A percentile compares a stretch with the other conserved stretches of the same genome.
phyloP scores from a whole-genome alignment of 345 rosid genomes.

The Erucastrum elatum region DNA sequence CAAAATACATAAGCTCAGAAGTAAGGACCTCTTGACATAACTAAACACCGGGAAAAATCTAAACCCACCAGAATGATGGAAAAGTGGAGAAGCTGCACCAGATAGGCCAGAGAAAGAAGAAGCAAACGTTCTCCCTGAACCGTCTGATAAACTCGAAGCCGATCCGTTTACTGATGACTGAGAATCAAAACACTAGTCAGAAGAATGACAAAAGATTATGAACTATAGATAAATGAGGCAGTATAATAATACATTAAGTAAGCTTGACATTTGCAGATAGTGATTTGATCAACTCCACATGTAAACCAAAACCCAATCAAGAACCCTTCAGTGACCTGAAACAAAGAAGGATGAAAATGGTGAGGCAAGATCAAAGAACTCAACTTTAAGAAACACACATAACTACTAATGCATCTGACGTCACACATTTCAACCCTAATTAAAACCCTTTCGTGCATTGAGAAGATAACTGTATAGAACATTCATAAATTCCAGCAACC shows the following conservation, averaged over 20 bases:
- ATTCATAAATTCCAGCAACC: neutral
- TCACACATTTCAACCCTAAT: constrained; percentile 1
- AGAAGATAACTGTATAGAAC: neutral
- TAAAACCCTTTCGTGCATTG: neutral
- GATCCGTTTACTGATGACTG: constrained; percentile 89
- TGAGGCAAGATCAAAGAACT: neutral
- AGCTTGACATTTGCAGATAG: constrained; percentile 70
- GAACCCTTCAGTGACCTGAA: constrained; percentile 28
- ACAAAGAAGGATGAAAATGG: neutral
- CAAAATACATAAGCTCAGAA: constrained; percentile 21
- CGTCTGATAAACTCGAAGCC: constrained; percentile 75
- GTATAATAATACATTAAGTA: constrained; percentile 50
- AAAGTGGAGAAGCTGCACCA: constrained; percentile 76
- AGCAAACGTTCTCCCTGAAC: constrained; percentile 65
- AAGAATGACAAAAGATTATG: neutral
- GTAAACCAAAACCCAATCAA: constrained; percentile 33
- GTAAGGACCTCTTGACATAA: neutral
- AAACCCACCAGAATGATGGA: constrained; percentile 66
- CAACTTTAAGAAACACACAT: neutral
- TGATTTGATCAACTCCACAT: constrained; percentile 48
- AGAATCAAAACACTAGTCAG: constrained; percentile 26
- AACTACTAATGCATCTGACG: constrained; percentile 11
- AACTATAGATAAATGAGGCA: neutral
- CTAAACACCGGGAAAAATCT: constrained; percentile 6
- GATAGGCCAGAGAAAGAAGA: constrained; percentile 90